Conservation (phyloP, 2,329 filamentous ascomycete genomes). For the Colletotrichum lindemuthianum region DNA sequence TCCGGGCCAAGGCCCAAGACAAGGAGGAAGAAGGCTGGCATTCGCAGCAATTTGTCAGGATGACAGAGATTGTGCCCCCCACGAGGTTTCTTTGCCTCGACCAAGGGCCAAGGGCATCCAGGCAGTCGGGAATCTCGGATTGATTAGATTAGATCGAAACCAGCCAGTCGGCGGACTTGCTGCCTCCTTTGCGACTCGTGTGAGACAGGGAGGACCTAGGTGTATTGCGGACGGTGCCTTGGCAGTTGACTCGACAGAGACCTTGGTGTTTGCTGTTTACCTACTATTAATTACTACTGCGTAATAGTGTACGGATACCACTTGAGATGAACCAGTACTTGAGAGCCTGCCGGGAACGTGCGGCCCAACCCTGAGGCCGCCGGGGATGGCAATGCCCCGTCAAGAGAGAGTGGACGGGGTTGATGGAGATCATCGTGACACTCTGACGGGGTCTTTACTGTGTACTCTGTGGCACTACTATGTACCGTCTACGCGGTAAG, state of each 20-base stretch:
- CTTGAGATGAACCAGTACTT: constrained; percentile 29
- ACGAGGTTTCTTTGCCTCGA: constrained; percentile 11
- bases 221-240: constrained; percentile 4
- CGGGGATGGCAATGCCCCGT: constrained; percentile 21
- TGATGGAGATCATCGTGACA: constrained; percentile 23
- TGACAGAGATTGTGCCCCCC: constrained; percentile 14
- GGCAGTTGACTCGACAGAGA: constrained; percentile 11
- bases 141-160: constrained; percentile 33
- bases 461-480: neutral
- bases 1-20: neutral
- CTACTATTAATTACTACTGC: no score
- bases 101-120: constrained; percentile 14
- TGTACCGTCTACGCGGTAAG: no score
- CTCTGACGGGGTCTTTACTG: neutral
- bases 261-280: constrained; percentile 15
- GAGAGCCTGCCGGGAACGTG: neutral
- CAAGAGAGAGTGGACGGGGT: constrained; percentile 2
- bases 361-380: constrained; percentile 22
- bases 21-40: neutral
- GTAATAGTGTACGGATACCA: neutral
- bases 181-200: constrained; percentile 12
- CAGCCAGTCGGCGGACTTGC: constrained; percentile 3
- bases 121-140: constrained; percentile 19
- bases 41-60: constrained; percentile 16
- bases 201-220: neutral